Evolutionary conservation across 345 rosid genomes (phyloP).

Genomic region (Gossypium rotundifolium): DNA sequence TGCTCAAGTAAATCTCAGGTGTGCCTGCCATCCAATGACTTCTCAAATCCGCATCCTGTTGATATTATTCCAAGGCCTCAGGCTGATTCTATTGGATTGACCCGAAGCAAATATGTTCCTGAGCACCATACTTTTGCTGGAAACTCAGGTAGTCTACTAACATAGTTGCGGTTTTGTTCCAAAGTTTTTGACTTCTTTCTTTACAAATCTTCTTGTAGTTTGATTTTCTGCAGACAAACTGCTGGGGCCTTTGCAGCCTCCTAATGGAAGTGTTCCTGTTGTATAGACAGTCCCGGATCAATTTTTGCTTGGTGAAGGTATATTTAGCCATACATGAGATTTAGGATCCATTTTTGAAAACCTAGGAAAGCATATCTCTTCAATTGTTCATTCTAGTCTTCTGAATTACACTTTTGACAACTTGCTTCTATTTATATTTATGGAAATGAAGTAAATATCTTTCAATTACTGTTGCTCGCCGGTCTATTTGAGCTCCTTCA

Average conservation of each 20-base stretch:
- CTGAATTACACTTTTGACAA: conserved; percentile 13
- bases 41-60: conserved; percentile 30
- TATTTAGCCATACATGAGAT: conserved; percentile 32
- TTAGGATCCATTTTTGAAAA: conserved; percentile 39
- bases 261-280: conserved; percentile 46
- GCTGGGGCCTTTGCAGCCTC: conserved; percentile 31
- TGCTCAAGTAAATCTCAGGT: conserved; percentile 23
- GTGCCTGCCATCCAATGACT: conserved; percentile 19
- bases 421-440: conserved; percentile 23
- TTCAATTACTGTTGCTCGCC: not conserved
- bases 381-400: conserved; percentile 24
- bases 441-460: conserved; percentile 20
- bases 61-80: conserved; percentile 26
- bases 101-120: conserved; percentile 28
- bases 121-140: conserved; percentile 33
- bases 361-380: conserved; percentile 10
- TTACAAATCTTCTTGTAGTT: not conserved
- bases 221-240: conserved; percentile 29
- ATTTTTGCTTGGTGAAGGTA: conserved; percentile 21
- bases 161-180: not conserved
- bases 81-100: conserved; percentile 27
- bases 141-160: conserved; percentile 33
- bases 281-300: conserved; percentile 28
- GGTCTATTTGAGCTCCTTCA: not conserved
- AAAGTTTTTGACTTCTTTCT: not conserved